These are phyloP conservation scores for Perilla frutescens DNA, from an alignment of 257 asterid genomes.

Conservation along the genomic window DNA sequence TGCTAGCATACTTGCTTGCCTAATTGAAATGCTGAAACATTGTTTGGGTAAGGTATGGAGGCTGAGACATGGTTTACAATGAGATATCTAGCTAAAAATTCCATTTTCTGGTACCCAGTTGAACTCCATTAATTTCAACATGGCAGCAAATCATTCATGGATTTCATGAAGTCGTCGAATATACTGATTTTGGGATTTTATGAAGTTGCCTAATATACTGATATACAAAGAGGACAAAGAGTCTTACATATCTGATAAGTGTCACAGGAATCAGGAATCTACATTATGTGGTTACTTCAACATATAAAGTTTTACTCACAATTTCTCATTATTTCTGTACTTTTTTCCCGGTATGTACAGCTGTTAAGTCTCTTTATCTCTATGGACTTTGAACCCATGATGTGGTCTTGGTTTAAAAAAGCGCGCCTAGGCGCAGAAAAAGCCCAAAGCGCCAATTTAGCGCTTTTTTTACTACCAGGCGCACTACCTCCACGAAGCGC, in stretches of 20 bases:
- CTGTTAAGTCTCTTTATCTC: background rate
- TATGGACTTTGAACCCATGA: background rate
- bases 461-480: no score
- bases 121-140: slow-evolving; percentile 3
- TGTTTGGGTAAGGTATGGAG: slow-evolving; percentile 13
- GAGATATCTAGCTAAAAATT: slow-evolving; percentile 11
- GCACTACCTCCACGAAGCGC: no score
- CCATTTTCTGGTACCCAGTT: slow-evolving; percentile 12
- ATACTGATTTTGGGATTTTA: slow-evolving; percentile 23
- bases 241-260: background rate
- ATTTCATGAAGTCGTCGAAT: slow-evolving; percentile 11
- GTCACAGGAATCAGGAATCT: background rate
- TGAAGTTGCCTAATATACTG: slow-evolving; percentile 5
- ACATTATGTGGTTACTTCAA: no score
- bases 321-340: no score
- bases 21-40: slow-evolving; percentile 2
- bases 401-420: no score
- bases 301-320: no score
- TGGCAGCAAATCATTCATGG: slow-evolving; percentile 15
- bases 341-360: background rate
- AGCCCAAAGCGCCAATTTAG: no score
- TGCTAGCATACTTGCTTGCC: slow-evolving; percentile 9
- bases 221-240: background rate
- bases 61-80: background rate
- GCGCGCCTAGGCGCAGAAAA: no score